Conservation (phyloP, 2,329 filamentous ascomycete species). For the Epichloe glyceriae region DNA sequence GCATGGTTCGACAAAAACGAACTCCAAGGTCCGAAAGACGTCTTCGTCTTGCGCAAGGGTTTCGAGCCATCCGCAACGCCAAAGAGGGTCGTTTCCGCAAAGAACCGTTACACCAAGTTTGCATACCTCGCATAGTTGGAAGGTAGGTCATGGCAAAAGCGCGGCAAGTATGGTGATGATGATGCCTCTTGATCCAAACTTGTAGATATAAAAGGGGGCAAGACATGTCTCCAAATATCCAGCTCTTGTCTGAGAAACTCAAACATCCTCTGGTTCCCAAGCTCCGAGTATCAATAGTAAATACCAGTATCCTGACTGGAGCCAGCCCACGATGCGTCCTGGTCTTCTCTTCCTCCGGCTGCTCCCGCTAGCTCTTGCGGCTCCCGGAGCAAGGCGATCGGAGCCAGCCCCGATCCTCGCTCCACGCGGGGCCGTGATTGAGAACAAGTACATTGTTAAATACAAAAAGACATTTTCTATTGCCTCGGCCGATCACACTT, state of each 20-base stretch:
- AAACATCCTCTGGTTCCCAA: not conserved
- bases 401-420: conserved; percentile 14
- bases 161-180: too few relatives aligned
- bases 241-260: not conserved
- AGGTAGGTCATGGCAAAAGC: too few relatives aligned
- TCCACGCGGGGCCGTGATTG: conserved; percentile 11
- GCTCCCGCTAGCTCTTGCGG: conserved; percentile 11
- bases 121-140: too few relatives aligned
- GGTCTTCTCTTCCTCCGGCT: conserved; percentile 10
- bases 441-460: conserved; percentile 19
- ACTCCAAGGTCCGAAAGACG: too few relatives aligned
- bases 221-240: not conserved
- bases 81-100: too few relatives aligned
- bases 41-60: too few relatives aligned
- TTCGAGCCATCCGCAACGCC: too few relatives aligned
- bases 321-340: not conserved
- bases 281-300: not conserved
- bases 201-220: not conserved
- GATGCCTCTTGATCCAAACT: not conserved
- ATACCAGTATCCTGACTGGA: not conserved
- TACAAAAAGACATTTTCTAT: conserved; percentile 11
- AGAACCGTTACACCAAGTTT: too few relatives aligned
- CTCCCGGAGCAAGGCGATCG: conserved; percentile 10
- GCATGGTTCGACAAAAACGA: too few relatives aligned
- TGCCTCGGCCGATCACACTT: conserved; percentile 6